Percentiles rank a stretch among this genome's conserved stretches.
These are phyloP conservation scores for Fusarium newnesense DNA, from an alignment of 2,329 filamentous ascomycete species.

Conservation along the genomic window DNA sequence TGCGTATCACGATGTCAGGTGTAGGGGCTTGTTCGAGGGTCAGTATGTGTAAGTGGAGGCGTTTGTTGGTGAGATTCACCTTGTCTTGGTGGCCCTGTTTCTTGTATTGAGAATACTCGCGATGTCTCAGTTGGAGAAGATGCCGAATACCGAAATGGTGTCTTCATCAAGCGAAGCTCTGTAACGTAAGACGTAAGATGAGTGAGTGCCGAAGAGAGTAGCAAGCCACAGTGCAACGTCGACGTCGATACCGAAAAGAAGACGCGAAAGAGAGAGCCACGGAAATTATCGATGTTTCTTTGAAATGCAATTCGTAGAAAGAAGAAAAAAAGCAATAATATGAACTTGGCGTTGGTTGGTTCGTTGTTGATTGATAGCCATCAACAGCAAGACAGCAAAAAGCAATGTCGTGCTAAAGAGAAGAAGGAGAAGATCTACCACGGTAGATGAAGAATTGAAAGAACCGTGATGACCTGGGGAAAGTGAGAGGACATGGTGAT, in stretches of 20 bases:
- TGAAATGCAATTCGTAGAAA: not conserved
- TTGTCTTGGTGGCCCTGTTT: not conserved
- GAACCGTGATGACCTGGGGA: not conserved
- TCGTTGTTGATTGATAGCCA: constrained; percentile 7
- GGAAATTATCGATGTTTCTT: not conserved
- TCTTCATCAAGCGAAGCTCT: constrained; percentile 25
- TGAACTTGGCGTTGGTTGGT: not conserved
- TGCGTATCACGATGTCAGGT: not conserved
- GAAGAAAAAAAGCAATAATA: not conserved
- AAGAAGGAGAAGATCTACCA: not conserved
- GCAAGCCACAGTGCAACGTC: constrained; percentile 27
- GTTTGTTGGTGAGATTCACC: not conserved
- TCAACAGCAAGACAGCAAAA: not conserved
- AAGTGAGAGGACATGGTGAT: not conserved
- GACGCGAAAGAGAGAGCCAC: not conserved
- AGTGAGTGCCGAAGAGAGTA: not conserved
- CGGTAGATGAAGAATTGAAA: not conserved
- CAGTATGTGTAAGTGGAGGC: not conserved
- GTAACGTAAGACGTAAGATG: constrained; percentile 15
- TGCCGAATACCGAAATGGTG: constrained; percentile 7
- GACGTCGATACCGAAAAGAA: not conserved
- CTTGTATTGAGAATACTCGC: not conserved
- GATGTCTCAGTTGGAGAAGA: constrained; percentile 15
- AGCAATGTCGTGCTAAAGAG: not conserved
- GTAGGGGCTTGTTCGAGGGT: not conserved